phyloP scores from a whole-genome alignment of 202 grass and related monocot species.

The Cymbopogon flexuosus region DNA sequence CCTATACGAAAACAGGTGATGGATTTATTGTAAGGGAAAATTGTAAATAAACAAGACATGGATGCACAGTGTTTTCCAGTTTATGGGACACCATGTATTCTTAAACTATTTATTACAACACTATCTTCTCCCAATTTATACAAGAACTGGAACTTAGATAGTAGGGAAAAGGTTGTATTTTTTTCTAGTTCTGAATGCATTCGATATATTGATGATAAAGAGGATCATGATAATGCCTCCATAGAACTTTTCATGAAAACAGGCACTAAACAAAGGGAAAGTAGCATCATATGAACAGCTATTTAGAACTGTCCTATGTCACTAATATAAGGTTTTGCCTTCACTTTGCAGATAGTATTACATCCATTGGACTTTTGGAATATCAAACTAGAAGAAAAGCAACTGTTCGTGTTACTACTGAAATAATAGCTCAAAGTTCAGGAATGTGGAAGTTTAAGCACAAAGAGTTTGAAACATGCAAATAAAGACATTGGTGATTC shows the following conservation, averaged over 20 bases:
- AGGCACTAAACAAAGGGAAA: not conserved
- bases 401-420: not conserved
- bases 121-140: not conserved
- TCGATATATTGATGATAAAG: not conserved
- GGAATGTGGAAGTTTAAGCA: not conserved
- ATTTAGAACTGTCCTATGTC: not conserved
- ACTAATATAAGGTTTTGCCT: not conserved
- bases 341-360: not conserved
- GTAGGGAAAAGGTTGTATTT: not conserved
- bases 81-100: not conserved
- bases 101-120: not conserved
- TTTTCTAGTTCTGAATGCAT: not conserved
- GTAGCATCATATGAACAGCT: not conserved
- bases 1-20: slow-evolving; percentile 43
- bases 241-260: slow-evolving; percentile 11
- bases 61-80: not conserved
- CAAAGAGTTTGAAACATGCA: slow-evolving; percentile 10
- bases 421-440: slow-evolving; percentile 9
- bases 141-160: not conserved
- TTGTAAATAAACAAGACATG: slow-evolving; percentile 1
- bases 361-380: not conserved
- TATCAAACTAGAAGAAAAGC: not conserved
- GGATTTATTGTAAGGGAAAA: not conserved
- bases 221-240: not conserved
- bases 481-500: not conserved